Conservation (phyloP, 2,329 filamentous ascomycete species). For the Scedosporium minutisporum region DNA sequence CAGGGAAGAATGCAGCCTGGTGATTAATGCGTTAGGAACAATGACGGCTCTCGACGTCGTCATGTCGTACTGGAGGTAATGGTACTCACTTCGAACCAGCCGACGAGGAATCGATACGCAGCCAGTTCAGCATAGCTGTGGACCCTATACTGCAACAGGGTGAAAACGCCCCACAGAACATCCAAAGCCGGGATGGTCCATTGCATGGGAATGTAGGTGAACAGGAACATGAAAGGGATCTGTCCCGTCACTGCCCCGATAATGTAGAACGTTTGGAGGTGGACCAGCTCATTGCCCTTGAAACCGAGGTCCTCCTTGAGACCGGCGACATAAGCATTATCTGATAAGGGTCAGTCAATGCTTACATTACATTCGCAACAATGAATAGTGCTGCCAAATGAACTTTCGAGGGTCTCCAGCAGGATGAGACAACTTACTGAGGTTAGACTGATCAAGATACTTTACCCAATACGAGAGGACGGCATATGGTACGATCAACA, state of each 20-base stretch:
- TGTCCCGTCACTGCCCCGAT: slow-evolving; percentile 39
- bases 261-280: slow-evolving; percentile 40
- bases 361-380: not conserved
- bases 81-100: slow-evolving; percentile 33
- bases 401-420: no score
- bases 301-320: slow-evolving; percentile 42
- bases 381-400: not conserved
- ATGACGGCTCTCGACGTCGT: not conserved
- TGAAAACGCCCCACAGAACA: slow-evolving; percentile 46
- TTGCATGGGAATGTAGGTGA: slow-evolving; percentile 35
- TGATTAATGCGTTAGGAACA: not conserved
- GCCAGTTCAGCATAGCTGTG: slow-evolving; percentile 38
- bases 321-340: slow-evolving; percentile 44
- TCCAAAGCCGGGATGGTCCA: slow-evolving; percentile 42
- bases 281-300: slow-evolving; percentile 43
- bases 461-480: slow-evolving; percentile 17
- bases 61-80: no score
- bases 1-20: slow-evolving; percentile 26
- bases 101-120: slow-evolving; percentile 44
- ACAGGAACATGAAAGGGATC: slow-evolving; percentile 41
- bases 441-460: slow-evolving; percentile 17
- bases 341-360: not conserved
- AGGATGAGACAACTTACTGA: slow-evolving; percentile 10
- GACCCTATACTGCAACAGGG: slow-evolving; percentile 43
- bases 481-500: slow-evolving; percentile 30